Percentiles rank a stretch among this genome's conserved stretches.
Evolutionary conservation across 2,329 filamentous ascomycete species (phyloP).

Genomic region (Ophiostoma ulmi): DNA sequence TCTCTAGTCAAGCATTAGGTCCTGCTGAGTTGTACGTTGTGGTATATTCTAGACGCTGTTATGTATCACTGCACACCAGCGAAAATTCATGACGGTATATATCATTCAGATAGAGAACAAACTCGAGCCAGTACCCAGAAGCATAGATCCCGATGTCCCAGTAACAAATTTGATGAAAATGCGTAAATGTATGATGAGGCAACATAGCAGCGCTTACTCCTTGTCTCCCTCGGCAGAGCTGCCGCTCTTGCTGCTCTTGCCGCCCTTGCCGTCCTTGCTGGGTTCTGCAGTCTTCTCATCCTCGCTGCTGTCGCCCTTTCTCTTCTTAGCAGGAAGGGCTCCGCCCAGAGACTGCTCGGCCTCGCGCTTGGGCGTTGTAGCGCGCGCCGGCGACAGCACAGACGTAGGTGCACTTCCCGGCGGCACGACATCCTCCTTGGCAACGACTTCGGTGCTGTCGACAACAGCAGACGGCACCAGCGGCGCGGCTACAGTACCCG

Average conservation of each 20-base stretch:
- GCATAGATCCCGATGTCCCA: not conserved
- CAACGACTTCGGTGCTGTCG: slow-evolving; percentile 24
- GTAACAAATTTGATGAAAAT: too few species aligned
- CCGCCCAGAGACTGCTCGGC: slow-evolving; percentile 44
- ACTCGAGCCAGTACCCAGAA: not conserved
- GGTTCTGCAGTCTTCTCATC: not conserved
- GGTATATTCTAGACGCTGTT: too few species aligned
- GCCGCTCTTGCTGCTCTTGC: not conserved
- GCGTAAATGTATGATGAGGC: too few species aligned
- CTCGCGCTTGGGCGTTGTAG: slow-evolving; percentile 47
- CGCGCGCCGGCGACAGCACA: not conserved
- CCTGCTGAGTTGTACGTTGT: too few species aligned
- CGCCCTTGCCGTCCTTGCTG: not conserved
- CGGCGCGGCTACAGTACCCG: slow-evolving; percentile 25
- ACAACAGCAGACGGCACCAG: slow-evolving; percentile 18
- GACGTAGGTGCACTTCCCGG: slow-evolving; percentile 17
- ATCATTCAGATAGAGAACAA: too few species aligned
- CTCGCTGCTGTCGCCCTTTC: slow-evolving; percentile 40
- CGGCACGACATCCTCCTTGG: slow-evolving; percentile 32
- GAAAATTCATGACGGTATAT: too few species aligned
- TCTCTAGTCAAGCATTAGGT: too few species aligned
- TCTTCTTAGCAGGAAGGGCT: slow-evolving; percentile 42
- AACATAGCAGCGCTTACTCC: not conserved
- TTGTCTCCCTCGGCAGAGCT: not conserved
- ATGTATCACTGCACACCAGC: too few species aligned